Evolutionary conservation across 768 basidiomycete species (phyloP).

Genomic region (Hemileccinum rubropunctum): DNA sequence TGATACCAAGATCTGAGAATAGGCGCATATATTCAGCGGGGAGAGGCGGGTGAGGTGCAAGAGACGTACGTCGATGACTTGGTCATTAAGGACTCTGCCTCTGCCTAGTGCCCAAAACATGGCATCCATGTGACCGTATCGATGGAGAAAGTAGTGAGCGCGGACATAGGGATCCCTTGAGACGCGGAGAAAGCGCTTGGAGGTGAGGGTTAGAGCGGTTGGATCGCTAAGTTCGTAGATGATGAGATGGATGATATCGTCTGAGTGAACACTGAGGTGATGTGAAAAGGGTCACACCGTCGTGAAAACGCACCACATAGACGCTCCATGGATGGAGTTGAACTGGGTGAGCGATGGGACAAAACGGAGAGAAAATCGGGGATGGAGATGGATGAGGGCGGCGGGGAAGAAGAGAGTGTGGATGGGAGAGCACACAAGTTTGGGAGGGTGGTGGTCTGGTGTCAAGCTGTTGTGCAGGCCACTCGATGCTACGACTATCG

Average conservation of each 20-base stretch:
- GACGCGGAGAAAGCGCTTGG: slow-evolving; percentile 58
- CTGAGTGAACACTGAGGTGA: slow-evolving; percentile 25
- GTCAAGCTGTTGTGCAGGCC: slow-evolving; percentile 32
- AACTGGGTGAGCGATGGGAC: neutral
- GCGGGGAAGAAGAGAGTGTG: slow-evolving; percentile 1
- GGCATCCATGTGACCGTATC: slow-evolving; percentile 68
- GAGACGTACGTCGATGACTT: slow-evolving; percentile 64
- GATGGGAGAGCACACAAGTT: slow-evolving; percentile 23
- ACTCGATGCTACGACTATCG: slow-evolving; percentile 32
- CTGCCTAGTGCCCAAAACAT: slow-evolving; percentile 74
- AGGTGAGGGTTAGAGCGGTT: slow-evolving; percentile 52
- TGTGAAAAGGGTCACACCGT: slow-evolving; percentile 3
- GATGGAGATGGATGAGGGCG: neutral
- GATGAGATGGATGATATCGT: slow-evolving; percentile 70
- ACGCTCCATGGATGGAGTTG: slow-evolving; percentile 48
- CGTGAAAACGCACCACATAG: slow-evolving; percentile 55
- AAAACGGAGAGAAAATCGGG: slow-evolving; percentile 3
- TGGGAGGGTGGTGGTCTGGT: slow-evolving; percentile 33
- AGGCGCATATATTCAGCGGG: slow-evolving; percentile 27
- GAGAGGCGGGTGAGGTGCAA: slow-evolving; percentile 16
- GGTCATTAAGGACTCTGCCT: slow-evolving; percentile 60
- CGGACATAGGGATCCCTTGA: slow-evolving; percentile 73
- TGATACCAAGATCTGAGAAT: slow-evolving; percentile 59
- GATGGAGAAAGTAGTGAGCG: slow-evolving; percentile 73
- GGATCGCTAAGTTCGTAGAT: slow-evolving; percentile 73